Base-by-base conservation (phyloP, 257 asterid species). In the Leonotis leonurus region DNA sequence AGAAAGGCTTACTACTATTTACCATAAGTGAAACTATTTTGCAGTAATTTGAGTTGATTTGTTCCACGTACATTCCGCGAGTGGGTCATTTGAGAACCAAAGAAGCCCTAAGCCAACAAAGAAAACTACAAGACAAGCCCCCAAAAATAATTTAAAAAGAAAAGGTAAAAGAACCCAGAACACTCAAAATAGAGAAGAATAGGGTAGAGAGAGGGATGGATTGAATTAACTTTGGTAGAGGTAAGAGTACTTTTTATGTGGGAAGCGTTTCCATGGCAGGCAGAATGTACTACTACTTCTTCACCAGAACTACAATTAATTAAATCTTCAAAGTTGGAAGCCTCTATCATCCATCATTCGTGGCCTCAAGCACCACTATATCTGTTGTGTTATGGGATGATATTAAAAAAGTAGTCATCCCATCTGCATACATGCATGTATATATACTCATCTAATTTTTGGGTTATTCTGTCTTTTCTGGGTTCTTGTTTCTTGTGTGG, bases 71-170 rank as follows among this genome's bases (percentile, higher is more conserved):
- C 3, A n/a, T 5, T 5, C 0, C 0, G 68, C 59, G 68, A 26
- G 37, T 49, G 68, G 60, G 2, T 12, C 12, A 49, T n/a, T 26
- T 2, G 37, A 62, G 37, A 18, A 33, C 1, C 14, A 24, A 59
- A 59, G 66, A 69, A 68, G 64, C 75, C 74, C 81, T 13, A 60
- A 72, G 77, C n/a, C 76, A 43, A 66, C 75, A 68, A 77, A 79
- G 78, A 77, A 69, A 77, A 70, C 74, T 65, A 79, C 48, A n/a
- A 46, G 56, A 62, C 65, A 26, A 16, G 20, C 53, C 52, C 36
- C 43, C 26, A 2, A 39, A 20, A 33, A n/a, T 33, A 48, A 48
- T 29, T 29, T 20, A 48, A 13, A 39, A 2, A 32, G 10, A 45
- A 62, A 21, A 20, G 32, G 22, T 46, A 30, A 30, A 30, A 45